Conservation (phyloP, 345 rosid species). For the Euphorbia tirucalli region DNA sequence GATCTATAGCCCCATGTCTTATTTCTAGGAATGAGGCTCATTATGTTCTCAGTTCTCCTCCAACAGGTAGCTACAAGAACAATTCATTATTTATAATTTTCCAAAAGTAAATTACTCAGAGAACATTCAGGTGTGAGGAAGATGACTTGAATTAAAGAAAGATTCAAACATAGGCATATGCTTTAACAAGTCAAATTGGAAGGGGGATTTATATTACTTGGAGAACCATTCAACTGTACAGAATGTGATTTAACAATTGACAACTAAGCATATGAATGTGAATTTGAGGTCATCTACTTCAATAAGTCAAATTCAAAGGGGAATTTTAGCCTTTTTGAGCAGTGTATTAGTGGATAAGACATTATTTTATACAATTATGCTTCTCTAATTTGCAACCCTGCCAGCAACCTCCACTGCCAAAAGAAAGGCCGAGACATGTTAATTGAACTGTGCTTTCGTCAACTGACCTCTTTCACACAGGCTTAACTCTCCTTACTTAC, state of each 20-base stretch:
- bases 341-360: not conserved
- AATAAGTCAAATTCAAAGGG: not conserved
- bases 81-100: not conserved
- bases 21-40: not conserved
- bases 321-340: not conserved
- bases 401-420: not conserved
- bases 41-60: not conserved
- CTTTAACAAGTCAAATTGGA: not conserved
- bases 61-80: not conserved
- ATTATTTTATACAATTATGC: not conserved
- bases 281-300: not conserved
- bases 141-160: not conserved
- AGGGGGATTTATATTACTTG: not conserved
- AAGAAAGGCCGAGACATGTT: not conserved
- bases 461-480: not conserved
- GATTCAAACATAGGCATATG: too few species aligned
- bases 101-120: not conserved
- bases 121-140: not conserved
- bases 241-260: not conserved
- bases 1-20: not conserved
- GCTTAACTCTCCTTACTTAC: not conserved
- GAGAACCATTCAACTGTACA: not conserved
- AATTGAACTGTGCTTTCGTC: not conserved
- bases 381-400: not conserved
- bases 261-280: too few species aligned